Base-by-base conservation (phyloP, 257 asterid genomes). In the Striga asiatica region DNA sequence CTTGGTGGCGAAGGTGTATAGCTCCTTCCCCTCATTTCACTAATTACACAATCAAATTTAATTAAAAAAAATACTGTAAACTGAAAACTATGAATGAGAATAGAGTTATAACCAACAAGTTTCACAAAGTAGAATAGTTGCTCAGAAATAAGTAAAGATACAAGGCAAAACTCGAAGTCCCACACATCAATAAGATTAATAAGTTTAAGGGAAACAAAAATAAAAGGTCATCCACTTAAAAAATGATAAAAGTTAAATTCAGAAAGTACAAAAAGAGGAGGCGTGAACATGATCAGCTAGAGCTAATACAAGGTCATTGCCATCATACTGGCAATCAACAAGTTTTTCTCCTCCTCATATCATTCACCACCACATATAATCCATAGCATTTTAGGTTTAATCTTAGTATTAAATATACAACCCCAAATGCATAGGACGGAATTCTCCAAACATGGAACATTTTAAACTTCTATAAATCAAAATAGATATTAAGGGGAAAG, bases 1-100 rank as follows among this genome's bases (percentile, higher is more conserved):
- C 95, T 80, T 24, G 96, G 94, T 4, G 96, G 98, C 54, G 96
- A 83, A 6, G 96, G 98, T 45, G 87, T 78, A 57, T 87, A 91
- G 71, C 98, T 91, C 71, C 96, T 74, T 61, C 96, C 93, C 74
- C 96, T 80, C 98, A 91, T 79, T 75, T 53, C 1, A 32, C 22
- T 41, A 51, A n/a, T 43, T 51, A 6, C 0, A 10, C 2, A 32
- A 60, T n/a, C n/a, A n/a, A n/a, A n/a, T n/a, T n/a, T n/a, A n/a
- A n/a, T n/a, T n/a, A n/a, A n/a, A 22, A 2, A 25, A 6, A 9
- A 54, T 13, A 11, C 21, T 3, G 2, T 8, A 14, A 42, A 42
- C 0, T n/a, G n/a, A 5, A 4, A 8, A 42, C 1, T 0, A 3
- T 42, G 21, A 3, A 8, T 21, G 10, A 20, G 17, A 20, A 45